Evolutionary conservation across 2,329 filamentous ascomycete species (phyloP).

Genomic region (Beauveria sp.): DNA sequence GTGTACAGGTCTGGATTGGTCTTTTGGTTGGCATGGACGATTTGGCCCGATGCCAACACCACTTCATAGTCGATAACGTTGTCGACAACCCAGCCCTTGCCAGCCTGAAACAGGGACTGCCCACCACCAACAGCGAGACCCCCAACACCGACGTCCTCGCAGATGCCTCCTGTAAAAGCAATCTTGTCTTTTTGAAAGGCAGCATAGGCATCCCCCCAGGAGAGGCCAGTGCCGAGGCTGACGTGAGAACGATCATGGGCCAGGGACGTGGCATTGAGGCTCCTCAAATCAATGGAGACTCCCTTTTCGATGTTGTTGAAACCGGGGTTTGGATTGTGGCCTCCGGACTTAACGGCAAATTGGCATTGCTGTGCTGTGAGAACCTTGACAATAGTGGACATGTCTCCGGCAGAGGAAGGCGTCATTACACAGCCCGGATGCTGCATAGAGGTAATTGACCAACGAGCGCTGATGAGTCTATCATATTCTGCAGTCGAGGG

Average conservation of each 20-base stretch:
- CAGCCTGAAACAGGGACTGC: slow-evolving; percentile 33
- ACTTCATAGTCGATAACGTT: slow-evolving; percentile 35
- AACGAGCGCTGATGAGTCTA: background rate
- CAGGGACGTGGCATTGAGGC: slow-evolving; percentile 28
- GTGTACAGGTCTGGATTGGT: slow-evolving; percentile 36
- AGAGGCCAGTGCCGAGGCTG: slow-evolving; percentile 32
- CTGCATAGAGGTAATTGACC: slow-evolving; percentile 10
- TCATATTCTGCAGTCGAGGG: slow-evolving; percentile 6
- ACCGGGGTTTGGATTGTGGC: slow-evolving; percentile 37
- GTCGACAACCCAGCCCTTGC: slow-evolving; percentile 33
- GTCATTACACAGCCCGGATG: slow-evolving; percentile 10
- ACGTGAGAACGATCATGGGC: slow-evolving; percentile 26
- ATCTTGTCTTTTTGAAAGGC: slow-evolving; percentile 30
- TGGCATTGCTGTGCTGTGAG: slow-evolving; percentile 13
- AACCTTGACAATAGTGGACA: slow-evolving; percentile 10
- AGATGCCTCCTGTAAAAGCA: slow-evolving; percentile 33
- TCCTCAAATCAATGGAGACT: slow-evolving; percentile 31
- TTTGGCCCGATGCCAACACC: slow-evolving; percentile 34
- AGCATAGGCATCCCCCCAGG: slow-evolving; percentile 35
- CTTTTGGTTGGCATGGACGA: slow-evolving; percentile 33
- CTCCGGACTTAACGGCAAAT: slow-evolving; percentile 42
- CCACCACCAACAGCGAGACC: slow-evolving; percentile 40
- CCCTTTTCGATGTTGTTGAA: slow-evolving; percentile 32
- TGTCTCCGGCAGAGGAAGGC: background rate
- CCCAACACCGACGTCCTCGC: slow-evolving; percentile 33